Evolutionary conservation across 768 basidiomycete species (phyloP), one percentile per base, ranked within the genome.

Genomic region (Chlorophyllum brunneum): DNA sequence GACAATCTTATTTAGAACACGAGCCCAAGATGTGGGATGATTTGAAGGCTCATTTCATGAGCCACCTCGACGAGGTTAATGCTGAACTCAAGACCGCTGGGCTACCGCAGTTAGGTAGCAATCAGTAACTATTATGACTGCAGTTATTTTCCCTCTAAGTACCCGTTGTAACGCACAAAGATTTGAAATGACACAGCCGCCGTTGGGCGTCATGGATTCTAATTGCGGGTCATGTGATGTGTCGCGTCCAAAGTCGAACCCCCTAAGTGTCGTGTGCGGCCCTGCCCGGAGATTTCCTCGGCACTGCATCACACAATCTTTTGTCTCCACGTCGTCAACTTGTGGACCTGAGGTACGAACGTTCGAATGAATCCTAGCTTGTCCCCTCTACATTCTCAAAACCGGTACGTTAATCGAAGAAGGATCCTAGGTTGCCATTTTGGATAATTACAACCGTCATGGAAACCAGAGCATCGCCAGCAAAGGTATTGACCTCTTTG

Each of bases 11-110:
- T 39, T 8, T 11, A 82, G 81, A 77, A 60, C 82, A 82, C 62
- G 82, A 83, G 57, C 82, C 81, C 15, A 75, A 73, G 65, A 84
- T 84, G 81, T 86, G 82, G 82, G 78, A 85, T 51, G 64, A 77
- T 51, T 68, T 85, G 56, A 78, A 73, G 58, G 77, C 69, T 4
- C 71, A 81, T 44, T 85, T 86, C 63, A 59, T 83, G 64, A 73
- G 79, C 55, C 80, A 83, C 56, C 60, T 83, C 26, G 76, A 78
- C 27, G 66, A 81, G 54, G 71, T 85, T 50, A 81, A 85, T 55
- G 69, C 65, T 2, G 74, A 78, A 47, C 62, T 80, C 50, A 70
- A 72, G 51, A 67, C 67, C 23, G 65, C 68, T 10, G 76, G 76
- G 4, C 65, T 76, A 15, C 66, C 72, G 3, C 59, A 48, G 16